Base-by-base conservation (phyloP, 768 basidiomycete genomes). In the Lentinula detonsa region DNA sequence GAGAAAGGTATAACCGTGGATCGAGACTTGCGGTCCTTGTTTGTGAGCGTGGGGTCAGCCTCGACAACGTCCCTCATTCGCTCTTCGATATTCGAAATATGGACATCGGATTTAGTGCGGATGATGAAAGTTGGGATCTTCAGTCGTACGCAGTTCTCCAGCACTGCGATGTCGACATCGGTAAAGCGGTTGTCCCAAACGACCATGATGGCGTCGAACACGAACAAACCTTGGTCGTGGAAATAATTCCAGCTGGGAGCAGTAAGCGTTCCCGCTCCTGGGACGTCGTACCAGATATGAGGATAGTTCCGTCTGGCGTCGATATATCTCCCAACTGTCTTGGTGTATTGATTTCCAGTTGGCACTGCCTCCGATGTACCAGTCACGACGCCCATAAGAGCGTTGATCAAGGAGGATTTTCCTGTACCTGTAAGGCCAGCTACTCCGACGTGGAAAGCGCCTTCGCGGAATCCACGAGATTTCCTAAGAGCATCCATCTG, bases 381-480 rank as follows among this genome's bases (percentile, higher is more conserved):
- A 43, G 50, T 52, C 1, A 52, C 18, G 23, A 60, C 40, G 13
- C 59, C 59, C 39, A 55, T 57, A 16, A 62, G 52, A 18, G 56
- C 61, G 35, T 62, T 56, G 35, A 57, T 65, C 48, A 72, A 58
- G 28, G 72, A 67, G 1, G 72, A 72, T 58, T 72, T 72, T 2
- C 72, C 72, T 6, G 68, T 69, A 31, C 72, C 72, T 4, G 69
- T 68, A 21, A 68, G 57, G 0, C 72, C 72, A n/a, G 70, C 70
- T 1, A 73, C 53, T 7, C 71, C 71, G 23, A 70, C 66, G 28
- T 72, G 73, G 62, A 72, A 70, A 18, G 66, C 15, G 0, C 70
- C 67, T 21, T 59, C 57, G 18, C 48, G 57, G 57, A 59, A 50
- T 21, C 35, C 43, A 11, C 59, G 37, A n/a, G 39, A n/a, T 49